A percentile compares a stretch with the other conserved stretches of the same genome.
Evolutionary conservation across 129 eudicot genomes (phyloP).

Genomic region (Heracleum sosnowskyi): DNA sequence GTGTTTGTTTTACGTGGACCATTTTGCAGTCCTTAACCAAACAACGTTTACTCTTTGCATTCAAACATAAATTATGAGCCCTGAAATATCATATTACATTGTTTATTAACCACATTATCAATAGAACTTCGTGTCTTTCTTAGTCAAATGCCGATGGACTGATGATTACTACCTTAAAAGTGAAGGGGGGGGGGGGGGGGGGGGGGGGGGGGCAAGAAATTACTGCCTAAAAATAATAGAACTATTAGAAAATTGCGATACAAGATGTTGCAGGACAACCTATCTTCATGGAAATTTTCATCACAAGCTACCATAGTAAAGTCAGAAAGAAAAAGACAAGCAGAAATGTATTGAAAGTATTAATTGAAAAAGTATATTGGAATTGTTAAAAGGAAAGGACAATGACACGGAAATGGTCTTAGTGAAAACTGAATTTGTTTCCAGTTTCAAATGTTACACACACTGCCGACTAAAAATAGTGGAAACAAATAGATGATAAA

Average conservation of each 20-base stretch:
- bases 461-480: not conserved
- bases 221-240: not conserved
- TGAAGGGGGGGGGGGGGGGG: not conserved
- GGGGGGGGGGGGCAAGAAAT: not conserved
- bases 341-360: not conserved
- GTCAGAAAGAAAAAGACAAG: not conserved
- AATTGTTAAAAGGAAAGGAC: too few species aligned
- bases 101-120: not conserved
- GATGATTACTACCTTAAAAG: not conserved
- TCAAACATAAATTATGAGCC: not conserved
- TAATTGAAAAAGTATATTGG: too few species aligned
- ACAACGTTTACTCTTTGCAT: not conserved
- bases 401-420: not conserved
- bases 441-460: not conserved
- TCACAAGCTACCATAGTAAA: not conserved
- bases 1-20: not conserved
- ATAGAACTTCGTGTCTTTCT: not conserved
- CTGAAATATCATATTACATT: not conserved
- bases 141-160: not conserved
- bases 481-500: not conserved
- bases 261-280: not conserved
- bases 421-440: too few species aligned
- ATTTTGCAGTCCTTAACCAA: not conserved
- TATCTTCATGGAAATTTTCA: not conserved
- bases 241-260: not conserved